A percentile compares a stretch with the other conserved stretches of the same genome.
phyloP scores from a whole-genome alignment of 768 basidiomycete species.

The Lanmaoa rubissima region DNA sequence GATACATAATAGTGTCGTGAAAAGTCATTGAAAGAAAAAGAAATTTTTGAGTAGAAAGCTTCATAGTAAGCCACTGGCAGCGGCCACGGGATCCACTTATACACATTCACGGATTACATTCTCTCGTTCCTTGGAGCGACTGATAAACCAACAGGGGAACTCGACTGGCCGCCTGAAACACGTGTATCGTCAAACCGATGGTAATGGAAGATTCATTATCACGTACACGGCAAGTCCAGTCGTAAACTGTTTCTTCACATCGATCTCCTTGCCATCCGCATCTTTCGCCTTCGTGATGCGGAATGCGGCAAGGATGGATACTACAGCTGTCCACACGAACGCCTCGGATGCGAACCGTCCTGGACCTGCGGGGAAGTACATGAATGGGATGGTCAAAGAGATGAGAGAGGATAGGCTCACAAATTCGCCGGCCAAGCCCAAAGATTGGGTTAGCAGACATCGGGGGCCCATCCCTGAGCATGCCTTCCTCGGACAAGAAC shows the following conservation, averaged over 20 bases:
- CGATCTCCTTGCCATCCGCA: constrained; percentile 18
- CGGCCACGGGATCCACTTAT: background rate
- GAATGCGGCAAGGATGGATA: constrained; percentile 24
- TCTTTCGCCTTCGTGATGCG: constrained; percentile 25
- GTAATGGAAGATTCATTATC: background rate
- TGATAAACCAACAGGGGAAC: constrained; percentile 24
- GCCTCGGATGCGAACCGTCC: constrained; percentile 25
- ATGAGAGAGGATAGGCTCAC: background rate
- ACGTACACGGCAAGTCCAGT: constrained; percentile 22
- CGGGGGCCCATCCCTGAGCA: constrained; percentile 4
- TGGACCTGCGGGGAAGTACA: constrained; percentile 3
- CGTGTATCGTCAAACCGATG: background rate
- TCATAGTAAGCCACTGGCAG: background rate
- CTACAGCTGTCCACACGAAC: constrained; percentile 22
- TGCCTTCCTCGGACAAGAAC: constrained; percentile 17
- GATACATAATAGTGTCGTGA: constrained; percentile 1
- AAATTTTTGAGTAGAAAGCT: background rate
- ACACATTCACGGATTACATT: background rate
- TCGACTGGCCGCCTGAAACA: constrained; percentile 17
- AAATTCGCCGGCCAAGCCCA: constrained; percentile 27
- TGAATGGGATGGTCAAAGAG: background rate
- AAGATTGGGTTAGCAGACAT: constrained; percentile 23
- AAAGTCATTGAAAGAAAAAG: background rate
- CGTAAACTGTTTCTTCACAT: constrained; percentile 22
- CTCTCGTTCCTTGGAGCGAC: constrained; percentile 14